Conservation (phyloP, 306 rosid genomes). For the Chamaecrista fasciculata region DNA sequence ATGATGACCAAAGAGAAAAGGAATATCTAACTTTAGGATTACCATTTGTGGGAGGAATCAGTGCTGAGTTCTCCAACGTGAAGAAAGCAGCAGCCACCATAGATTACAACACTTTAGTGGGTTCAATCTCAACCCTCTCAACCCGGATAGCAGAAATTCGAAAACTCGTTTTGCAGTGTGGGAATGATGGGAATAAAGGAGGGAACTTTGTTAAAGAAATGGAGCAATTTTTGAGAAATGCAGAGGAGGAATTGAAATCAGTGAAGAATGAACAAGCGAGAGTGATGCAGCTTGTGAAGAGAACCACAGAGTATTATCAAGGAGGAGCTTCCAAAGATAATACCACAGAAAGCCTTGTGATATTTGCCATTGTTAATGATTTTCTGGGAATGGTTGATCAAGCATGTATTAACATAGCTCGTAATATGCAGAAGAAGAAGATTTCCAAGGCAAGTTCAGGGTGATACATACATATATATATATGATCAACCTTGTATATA, state of each 20-base stretch:
- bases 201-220: slow-evolving; percentile 68
- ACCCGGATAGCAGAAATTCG: slow-evolving; percentile 38
- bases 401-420: slow-evolving; percentile 73
- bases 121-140: slow-evolving; percentile 50
- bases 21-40: slow-evolving; percentile 74
- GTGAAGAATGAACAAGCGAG: slow-evolving; percentile 52
- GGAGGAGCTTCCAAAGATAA: slow-evolving; percentile 63
- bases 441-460: slow-evolving; percentile 30
- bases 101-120: slow-evolving; percentile 54
- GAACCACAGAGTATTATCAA: slow-evolving; percentile 82
- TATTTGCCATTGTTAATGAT: slow-evolving; percentile 78
- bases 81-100: slow-evolving; percentile 74
- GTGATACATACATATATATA: slow-evolving; percentile 16
- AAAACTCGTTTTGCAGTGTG: slow-evolving; percentile 40
- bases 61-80: slow-evolving; percentile 70
- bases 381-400: slow-evolving; percentile 87
- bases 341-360: slow-evolving; percentile 56
- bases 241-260: slow-evolving; percentile 55
- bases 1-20: slow-evolving; percentile 66
- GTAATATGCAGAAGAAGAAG: slow-evolving; percentile 65
- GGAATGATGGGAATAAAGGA: slow-evolving; percentile 41
- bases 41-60: slow-evolving; percentile 90
- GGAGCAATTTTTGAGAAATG: slow-evolving; percentile 59
- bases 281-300: slow-evolving; percentile 69
- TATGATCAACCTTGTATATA: slow-evolving; percentile 8